These are phyloP conservation scores for Anthostomella pinea DNA, from an alignment of 2,329 filamentous ascomycete species.

Conservation along the genomic window DNA sequence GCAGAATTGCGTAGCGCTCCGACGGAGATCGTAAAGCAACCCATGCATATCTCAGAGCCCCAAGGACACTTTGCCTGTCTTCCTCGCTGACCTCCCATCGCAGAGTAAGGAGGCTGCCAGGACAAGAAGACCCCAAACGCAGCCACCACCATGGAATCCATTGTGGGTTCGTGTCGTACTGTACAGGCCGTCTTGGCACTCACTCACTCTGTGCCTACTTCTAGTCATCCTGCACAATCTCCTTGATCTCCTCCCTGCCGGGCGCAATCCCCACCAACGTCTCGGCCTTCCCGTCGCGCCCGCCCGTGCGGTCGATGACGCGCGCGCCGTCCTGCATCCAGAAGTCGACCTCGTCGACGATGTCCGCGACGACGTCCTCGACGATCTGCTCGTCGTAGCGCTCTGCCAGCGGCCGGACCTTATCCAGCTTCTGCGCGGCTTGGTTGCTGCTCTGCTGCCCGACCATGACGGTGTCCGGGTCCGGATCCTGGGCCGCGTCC, in stretches of 20 bases:
- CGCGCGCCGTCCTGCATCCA: conserved; percentile 68
- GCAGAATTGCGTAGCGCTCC: no score
- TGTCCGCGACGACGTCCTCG: conserved; percentile 89
- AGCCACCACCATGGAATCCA: no score
- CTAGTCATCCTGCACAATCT: conserved; percentile 62
- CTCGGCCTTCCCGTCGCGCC: conserved; percentile 43
- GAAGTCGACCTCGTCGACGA: conserved; percentile 92
- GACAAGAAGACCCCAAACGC: no score
- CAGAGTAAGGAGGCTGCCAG: no score
- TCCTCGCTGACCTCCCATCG: no score
- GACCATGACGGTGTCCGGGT: conserved; percentile 5
- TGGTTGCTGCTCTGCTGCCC: conserved; percentile 3
- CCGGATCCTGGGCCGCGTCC: conserved; percentile 5
- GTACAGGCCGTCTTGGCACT: no score
- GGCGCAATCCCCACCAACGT: conserved; percentile 40
- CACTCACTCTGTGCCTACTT: no score
- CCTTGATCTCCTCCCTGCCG: conserved; percentile 59
- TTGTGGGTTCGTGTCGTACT: no score
- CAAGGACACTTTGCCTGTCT: no score
- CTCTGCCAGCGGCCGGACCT: conserved; percentile 64
- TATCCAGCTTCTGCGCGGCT: conserved; percentile 21
- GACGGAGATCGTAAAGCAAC: no score
- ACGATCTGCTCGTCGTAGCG: conserved; percentile 91
- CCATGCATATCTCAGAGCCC: no score
- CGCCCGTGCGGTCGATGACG: conserved; percentile 44